phyloP scores from a whole-genome alignment of 345 rosid species.

The Pistacia integerrima region DNA sequence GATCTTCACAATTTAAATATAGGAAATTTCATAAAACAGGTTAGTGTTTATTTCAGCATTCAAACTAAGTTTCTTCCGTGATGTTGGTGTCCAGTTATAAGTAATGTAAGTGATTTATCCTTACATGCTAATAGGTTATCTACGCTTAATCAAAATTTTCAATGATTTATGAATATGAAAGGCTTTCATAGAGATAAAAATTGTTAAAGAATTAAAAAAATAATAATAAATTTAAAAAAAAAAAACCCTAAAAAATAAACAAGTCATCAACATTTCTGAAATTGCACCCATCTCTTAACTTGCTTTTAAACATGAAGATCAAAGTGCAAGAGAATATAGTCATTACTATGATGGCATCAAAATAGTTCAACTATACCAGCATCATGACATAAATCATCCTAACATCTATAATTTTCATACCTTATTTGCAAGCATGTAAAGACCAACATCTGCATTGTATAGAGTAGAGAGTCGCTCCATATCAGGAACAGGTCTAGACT shows the following conservation, averaged over 20 bases:
- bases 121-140: background rate
- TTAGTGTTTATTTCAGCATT: background rate
- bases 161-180: background rate
- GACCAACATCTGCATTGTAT: slow-evolving; percentile 97
- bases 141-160: background rate
- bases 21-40: slow-evolving; percentile 2
- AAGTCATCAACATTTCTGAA: background rate
- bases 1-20: background rate
- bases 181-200: background rate
- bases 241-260: background rate
- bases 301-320: background rate
- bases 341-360: background rate
- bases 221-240: too few species aligned
- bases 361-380: slow-evolving; percentile 6
- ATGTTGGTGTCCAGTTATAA: background rate
- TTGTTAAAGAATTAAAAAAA: background rate
- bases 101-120: background rate
- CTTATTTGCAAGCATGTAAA: slow-evolving; percentile 98
- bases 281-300: background rate
- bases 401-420: slow-evolving; percentile 32
- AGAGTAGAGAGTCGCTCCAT: slow-evolving; percentile 95
- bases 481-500: slow-evolving; percentile 62
- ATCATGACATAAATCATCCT: background rate
- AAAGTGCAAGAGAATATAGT: background rate
- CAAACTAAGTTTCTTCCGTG: background rate